A percentile compares a stretch with the other conserved stretches of the same genome.
phyloP scores from a whole-genome alignment of 116 monocot species.

The Zostera marina region DNA sequence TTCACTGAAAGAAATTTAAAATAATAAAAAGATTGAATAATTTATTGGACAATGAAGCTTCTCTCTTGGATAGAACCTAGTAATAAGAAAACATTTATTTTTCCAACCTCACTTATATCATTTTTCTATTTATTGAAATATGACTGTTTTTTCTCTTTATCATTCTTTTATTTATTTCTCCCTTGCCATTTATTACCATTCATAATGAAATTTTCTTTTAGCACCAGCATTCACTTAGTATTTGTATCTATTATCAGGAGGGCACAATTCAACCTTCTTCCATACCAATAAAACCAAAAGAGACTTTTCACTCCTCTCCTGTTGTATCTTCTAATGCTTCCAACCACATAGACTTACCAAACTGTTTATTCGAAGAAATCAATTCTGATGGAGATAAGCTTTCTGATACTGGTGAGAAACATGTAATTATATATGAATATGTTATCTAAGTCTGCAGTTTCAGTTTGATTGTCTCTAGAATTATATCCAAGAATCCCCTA shows the following conservation, averaged over 20 bases:
- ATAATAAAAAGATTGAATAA: too few relatives aligned
- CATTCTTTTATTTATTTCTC: too few relatives aligned
- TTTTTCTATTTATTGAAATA: too few relatives aligned
- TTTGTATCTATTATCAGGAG: conserved; percentile 3
- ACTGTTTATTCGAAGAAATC: conserved; percentile 45
- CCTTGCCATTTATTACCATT: not conserved
- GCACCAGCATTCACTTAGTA: not conserved
- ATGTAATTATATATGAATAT: not conserved
- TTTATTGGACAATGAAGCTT: too few relatives aligned
- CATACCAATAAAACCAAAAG: conserved; percentile 3
- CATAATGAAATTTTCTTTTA: not conserved
- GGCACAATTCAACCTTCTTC: conserved; percentile 1
- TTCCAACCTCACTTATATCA: too few relatives aligned
- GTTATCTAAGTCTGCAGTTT: not conserved
- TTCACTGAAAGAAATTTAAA: too few relatives aligned
- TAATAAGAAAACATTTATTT: too few relatives aligned
- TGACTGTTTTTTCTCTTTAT: too few relatives aligned
- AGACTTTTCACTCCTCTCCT: conserved; percentile 3
- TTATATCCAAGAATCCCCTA: not conserved
- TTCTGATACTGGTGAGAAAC: conserved; percentile 21
- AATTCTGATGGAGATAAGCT: conserved; percentile 25
- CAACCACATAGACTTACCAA: conserved; percentile 31
- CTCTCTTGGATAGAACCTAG: too few relatives aligned
- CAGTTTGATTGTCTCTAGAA: too few relatives aligned
- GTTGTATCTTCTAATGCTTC: conserved; percentile 20